Evolutionary conservation across 176 grass and related monocot species (phyloP), one percentile per base, ranked within the genome.

Genomic region (Cenchrus purpureus): DNA sequence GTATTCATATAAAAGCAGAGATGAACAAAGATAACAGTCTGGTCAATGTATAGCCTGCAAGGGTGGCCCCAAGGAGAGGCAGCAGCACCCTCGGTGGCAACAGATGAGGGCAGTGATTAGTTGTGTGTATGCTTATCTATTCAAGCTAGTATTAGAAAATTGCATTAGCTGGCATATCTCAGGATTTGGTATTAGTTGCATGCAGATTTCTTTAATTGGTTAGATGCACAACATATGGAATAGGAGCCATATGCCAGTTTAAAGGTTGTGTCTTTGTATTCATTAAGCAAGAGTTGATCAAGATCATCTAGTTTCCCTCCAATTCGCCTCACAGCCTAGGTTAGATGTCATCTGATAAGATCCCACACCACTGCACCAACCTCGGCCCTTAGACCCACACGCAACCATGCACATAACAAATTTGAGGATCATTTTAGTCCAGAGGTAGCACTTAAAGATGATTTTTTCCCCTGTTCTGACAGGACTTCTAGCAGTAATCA

Each of bases 401-500:
- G 1, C 71, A 73, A 31, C 46, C 71, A 52, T 52, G 25, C 44
- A 49, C 44, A 72, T 50, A 72, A 72, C 69, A 72, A 50, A 48
- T 72, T 49, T 14, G 48, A 19, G 45, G 44, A 51, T 51, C 12
- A 1, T 81, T 69, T 76, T 50, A 45, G 51, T 37, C 32, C 31
- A 71, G 78, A 80, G 16, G 50, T 54, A 19, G 17, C 49, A 44
- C 17, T 81, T 80, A 48, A 73, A 52, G 49, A 73, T 51, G 45
- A 43, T 25, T 72, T 50, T 72, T 7, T 9, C 5, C 10, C 19
- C 40, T 15, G 8, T 46, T 29, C 64, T 46, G 55, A 73, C 45
- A 19, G 43, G 52, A 20, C 16, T 2, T 48, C 20, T 45, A 6
- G 42, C 34, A 71, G 42, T 48, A 64, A 73, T 20, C 29, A 17